A percentile compares a stretch with the other conserved stretches of the same genome.
Conservation (phyloP, 352 stramenopile species). For the Phytophthora meadii region DNA sequence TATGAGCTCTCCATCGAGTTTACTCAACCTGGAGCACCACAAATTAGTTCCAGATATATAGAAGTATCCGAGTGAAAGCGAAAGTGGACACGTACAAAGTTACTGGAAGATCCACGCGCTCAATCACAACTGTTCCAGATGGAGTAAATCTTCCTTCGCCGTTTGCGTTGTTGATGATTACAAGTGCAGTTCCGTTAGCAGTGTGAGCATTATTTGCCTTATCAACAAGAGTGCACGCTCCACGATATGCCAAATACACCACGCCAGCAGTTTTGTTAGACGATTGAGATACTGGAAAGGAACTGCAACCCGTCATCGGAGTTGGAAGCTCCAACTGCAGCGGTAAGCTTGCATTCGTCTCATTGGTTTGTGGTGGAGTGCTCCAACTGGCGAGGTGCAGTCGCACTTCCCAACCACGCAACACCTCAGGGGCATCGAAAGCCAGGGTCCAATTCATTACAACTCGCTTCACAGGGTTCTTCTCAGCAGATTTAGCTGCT, state of each 20-base stretch:
- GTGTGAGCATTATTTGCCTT: slow-evolving; percentile 52
- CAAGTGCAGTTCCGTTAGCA: slow-evolving; percentile 44
- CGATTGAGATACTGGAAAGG: slow-evolving; percentile 17
- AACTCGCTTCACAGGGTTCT: slow-evolving; percentile 22
- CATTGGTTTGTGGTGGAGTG: slow-evolving; percentile 31
- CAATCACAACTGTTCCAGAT: slow-evolving; percentile 29
- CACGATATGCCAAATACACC: slow-evolving; percentile 60
- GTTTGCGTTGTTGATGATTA: slow-evolving; percentile 76
- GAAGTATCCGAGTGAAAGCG: neutral
- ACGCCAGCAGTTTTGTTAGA: slow-evolving; percentile 12
- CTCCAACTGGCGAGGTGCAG: slow-evolving; percentile 74
- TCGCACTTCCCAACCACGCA: slow-evolving; percentile 57
- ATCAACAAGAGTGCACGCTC: slow-evolving; percentile 70
- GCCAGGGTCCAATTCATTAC: slow-evolving; percentile 63
- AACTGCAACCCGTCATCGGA: slow-evolving; percentile 52
- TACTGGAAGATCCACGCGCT: slow-evolving; percentile 52
- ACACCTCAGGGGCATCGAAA: slow-evolving; percentile 51
- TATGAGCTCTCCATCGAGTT: slow-evolving; percentile 68
- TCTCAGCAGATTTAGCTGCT: slow-evolving; percentile 16
- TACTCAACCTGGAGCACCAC: slow-evolving; percentile 48
- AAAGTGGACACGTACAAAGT: slow-evolving; percentile 50
- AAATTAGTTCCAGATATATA: neutral
- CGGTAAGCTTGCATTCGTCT: slow-evolving; percentile 12
- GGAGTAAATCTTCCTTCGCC: slow-evolving; percentile 64
- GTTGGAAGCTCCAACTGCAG: slow-evolving; percentile 41